phyloP scores from a whole-genome alignment of 108 stramenopile species.

The Skeletonema potamos region DNA sequence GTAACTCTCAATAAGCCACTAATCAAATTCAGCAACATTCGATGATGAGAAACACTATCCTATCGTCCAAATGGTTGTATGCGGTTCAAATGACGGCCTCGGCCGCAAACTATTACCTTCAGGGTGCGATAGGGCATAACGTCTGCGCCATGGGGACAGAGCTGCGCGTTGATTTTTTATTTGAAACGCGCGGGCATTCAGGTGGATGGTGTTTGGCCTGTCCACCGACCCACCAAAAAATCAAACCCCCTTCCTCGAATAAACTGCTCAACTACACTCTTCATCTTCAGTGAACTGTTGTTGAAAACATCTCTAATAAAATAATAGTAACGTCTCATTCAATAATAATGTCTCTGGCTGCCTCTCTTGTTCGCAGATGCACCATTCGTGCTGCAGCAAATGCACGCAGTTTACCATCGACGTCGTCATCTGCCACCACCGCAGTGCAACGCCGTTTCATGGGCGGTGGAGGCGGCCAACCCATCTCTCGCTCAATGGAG shows the following conservation, averaged over 20 bases:
- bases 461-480: constrained; percentile 46
- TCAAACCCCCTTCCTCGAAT: not conserved
- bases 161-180: not conserved
- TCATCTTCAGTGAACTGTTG: no score
- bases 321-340: no score
- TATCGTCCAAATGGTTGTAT: not conserved
- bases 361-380: constrained; percentile 11
- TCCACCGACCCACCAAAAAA: not conserved
- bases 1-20: not conserved
- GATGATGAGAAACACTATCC: not conserved
- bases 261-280: no score
- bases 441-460: constrained; percentile 27
- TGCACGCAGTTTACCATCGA: not conserved
- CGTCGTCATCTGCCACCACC: not conserved
- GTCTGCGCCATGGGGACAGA: not conserved
- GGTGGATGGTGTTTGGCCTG: not conserved
- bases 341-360: constrained; percentile 8
- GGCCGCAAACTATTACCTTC: not conserved
- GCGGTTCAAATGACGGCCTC: not conserved
- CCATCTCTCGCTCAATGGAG: constrained; percentile 59
- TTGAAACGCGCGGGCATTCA: not conserved
- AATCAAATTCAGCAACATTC: not conserved
- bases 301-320: no score
- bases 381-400: constrained; percentile 1
- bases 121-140: no score